Evolutionary conservation across 1,139 yeast species (phyloP), one percentile per base, ranked within the genome.

Genomic region (Geotrichum carabidarum): DNA sequence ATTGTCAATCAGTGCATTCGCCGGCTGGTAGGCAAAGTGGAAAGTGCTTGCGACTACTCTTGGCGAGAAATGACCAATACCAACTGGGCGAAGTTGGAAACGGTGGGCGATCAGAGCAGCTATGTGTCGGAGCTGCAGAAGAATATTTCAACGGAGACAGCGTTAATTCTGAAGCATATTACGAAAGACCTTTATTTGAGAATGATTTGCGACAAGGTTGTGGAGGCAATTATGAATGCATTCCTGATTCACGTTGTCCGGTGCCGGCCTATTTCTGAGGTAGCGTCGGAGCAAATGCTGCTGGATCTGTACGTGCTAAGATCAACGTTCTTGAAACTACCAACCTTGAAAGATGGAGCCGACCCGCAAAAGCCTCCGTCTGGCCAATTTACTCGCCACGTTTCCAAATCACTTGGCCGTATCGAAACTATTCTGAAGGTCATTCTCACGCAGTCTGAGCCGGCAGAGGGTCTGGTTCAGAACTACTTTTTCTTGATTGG

Each of bases 41-140:
- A 82, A 15, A 67, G 73, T 17, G 91, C 87, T 58, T 71, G 84
- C 52, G 83, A 81, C 38, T 79, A 82, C 57, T 78, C 86, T 8
- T 90, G 96, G 95, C 77, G 95, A 59, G 96, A 89, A 64, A 85
- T 93, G 77, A 78, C 79, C 34, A 90, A 89, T 65, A 78, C 81
- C 36, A 86, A 87, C 66, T 90, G 97, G 96, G 73, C 76, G 30
- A 76, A 77, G 48, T 72, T 83, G 59, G 80, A 78, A 38, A 75
- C 78, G 18, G 86, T 84, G 2, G 83, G 81, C 34, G 93, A 84
- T 59, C 83, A 84, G 57, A 86, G 95, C 48, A 72, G 82, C 51
- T 90, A 86, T 63, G 78, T 86, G 69, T 68, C 71, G 8, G 88
- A 87, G 44, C 70, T 86, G 48, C 78, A 78, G 55, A 69, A 70